Conservation (phyloP, 495 filamentous ascomycete species). For the Barbatosphaeria neglecta region DNA sequence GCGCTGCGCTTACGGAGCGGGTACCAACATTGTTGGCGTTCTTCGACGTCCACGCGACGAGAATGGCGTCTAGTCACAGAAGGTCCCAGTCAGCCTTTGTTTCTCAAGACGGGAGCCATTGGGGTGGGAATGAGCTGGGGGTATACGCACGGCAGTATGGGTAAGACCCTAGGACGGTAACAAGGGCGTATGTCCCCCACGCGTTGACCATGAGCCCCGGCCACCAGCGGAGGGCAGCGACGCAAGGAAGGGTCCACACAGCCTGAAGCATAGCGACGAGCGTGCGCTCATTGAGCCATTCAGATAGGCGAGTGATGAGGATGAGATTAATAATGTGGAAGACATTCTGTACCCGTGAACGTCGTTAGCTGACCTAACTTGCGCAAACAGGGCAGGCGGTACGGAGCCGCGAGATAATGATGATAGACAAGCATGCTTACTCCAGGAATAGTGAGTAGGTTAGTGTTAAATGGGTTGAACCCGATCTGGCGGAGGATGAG, state of each 20-base stretch:
- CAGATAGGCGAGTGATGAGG: constrained; percentile 45
- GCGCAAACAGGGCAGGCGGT: constrained; percentile 1
- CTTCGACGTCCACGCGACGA: constrained; percentile 52
- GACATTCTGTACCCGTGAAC: constrained; percentile 40
- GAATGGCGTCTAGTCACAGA: constrained; percentile 30
- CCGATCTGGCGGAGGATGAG: constrained; percentile 48
- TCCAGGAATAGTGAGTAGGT: constrained; percentile 57
- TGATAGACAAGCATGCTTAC: too few species aligned
- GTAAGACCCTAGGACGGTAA: constrained; percentile 39
- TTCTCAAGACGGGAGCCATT: neutral
- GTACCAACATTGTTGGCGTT: constrained; percentile 62
- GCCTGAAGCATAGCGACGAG: constrained; percentile 41
- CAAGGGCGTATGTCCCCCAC: constrained; percentile 45
- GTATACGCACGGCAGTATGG: constrained; percentile 11
- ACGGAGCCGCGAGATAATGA: too few species aligned
- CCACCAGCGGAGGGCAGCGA: constrained; percentile 33
- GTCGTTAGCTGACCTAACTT: constrained; percentile 16
- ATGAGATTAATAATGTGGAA: constrained; percentile 36
- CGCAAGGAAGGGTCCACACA: constrained; percentile 45
- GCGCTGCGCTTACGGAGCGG: constrained; percentile 49
- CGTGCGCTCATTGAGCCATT: constrained; percentile 45
- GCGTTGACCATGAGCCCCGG: constrained; percentile 11
- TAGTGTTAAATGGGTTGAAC: constrained; percentile 57
- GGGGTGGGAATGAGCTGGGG: neutral
- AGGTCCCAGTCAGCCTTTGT: neutral